A percentile compares a stretch with the other conserved stretches of the same genome.
Conservation (phyloP, 352 stramenopile species). For the Phytopythium chamaehyphon region DNA sequence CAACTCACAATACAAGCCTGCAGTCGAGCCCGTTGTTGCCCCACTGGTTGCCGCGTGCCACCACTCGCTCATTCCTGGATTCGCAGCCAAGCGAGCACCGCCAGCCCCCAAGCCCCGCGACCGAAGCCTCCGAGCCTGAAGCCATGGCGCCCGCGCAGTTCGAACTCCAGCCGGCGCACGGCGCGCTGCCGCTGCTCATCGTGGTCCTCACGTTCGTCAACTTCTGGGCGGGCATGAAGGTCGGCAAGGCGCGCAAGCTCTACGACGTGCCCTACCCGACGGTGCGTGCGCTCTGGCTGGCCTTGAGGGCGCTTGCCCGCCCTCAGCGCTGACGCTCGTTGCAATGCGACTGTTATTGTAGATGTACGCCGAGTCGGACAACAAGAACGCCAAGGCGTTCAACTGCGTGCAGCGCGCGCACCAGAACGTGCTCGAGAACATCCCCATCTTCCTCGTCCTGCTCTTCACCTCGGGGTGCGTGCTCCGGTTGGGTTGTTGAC, state of each 20-base stretch:
- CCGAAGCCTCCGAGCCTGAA: background rate
- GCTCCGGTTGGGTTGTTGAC: too few species aligned
- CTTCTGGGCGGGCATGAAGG: conserved; percentile 43
- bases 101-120: background rate
- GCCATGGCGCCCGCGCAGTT: conserved; percentile 9
- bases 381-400: conserved; percentile 87
- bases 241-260: conserved; percentile 56
- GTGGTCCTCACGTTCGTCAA: conserved; percentile 48
- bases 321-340: background rate
- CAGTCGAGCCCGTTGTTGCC: too few species aligned
- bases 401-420: conserved; percentile 91
- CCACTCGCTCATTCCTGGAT: background rate
- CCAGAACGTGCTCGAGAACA: conserved; percentile 91
- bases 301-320: too few species aligned
- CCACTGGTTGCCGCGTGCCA: too few species aligned
- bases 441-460: conserved; percentile 57
- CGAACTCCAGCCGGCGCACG: conserved; percentile 42
- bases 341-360: conserved; percentile 12
- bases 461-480: conserved; percentile 58
- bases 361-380: conserved; percentile 86
- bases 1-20: too few species aligned
- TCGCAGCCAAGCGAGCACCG: background rate
- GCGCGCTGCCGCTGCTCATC: conserved; percentile 43
- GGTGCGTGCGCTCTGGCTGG: conserved; percentile 10
- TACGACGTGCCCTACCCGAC: conserved; percentile 60